phyloP scores from a whole-genome alignment of 2,329 filamentous ascomycete species.

The Alternaria gaisen region DNA sequence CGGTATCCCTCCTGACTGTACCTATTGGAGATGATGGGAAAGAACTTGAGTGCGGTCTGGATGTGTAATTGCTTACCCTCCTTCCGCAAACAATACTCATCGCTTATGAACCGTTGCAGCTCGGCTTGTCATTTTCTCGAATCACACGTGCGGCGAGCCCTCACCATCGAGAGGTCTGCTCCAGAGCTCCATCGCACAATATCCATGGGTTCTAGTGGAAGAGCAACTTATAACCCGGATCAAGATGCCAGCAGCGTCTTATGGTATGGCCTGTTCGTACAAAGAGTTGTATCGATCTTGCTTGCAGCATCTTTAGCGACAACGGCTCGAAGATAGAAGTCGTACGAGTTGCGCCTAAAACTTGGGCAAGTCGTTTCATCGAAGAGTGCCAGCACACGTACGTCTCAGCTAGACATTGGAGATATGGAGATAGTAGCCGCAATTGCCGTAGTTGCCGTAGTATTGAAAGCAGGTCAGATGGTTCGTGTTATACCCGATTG shows the following conservation, averaged over 20 bases:
- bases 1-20: not conserved
- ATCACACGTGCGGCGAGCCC: not conserved
- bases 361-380: not conserved
- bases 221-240: not conserved
- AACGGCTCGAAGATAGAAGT: not conserved
- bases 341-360: not conserved
- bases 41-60: not conserved
- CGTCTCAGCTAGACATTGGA: not conserved
- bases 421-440: not conserved
- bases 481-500: not conserved
- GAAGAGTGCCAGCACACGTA: not conserved
- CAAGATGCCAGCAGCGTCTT: not conserved
- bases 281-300: conserved; percentile 2
- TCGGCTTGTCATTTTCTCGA: not conserved
- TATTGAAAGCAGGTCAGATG: not conserved
- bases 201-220: not conserved
- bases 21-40: not conserved
- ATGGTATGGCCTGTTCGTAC: not conserved
- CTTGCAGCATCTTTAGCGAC: not conserved
- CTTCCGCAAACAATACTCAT: not conserved
- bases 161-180: not conserved
- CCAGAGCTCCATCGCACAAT: not conserved
- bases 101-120: not conserved
- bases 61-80: not conserved
- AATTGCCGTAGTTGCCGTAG: not conserved